A percentile compares a stretch with the other conserved stretches of the same genome.
Conservation (phyloP, 495 filamentous ascomycete species). For the Xanthoparmelia taractica region DNA sequence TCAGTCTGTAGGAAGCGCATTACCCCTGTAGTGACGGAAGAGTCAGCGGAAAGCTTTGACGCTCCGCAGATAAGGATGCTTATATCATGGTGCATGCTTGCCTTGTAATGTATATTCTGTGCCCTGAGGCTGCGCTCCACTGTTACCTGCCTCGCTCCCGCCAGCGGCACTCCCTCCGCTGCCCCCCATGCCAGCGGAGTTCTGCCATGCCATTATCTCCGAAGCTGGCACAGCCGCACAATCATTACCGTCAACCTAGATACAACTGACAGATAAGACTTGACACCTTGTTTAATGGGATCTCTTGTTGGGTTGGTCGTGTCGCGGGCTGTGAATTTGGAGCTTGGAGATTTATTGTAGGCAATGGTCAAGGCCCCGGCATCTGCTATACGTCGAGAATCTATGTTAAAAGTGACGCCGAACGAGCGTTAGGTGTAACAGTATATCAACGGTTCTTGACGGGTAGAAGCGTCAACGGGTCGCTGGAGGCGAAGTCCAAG, state of each 20-base stretch:
- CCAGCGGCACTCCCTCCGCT: conserved; percentile 51
- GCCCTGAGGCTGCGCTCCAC: conserved; percentile 60
- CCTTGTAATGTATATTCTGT: conserved; percentile 99
- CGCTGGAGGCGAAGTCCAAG: neutral
- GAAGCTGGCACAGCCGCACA: conserved; percentile 10
- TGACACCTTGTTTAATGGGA: neutral
- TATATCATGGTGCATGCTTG: conserved; percentile 32
- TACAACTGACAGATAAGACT: neutral
- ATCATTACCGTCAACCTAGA: conserved; percentile 1
- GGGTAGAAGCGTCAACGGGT: neutral
- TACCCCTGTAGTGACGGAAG: conserved; percentile 54
- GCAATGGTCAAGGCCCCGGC: neutral
- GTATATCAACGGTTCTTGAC: too few species aligned
- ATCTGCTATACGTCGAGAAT: neutral
- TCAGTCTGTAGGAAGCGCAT: conserved; percentile 99
- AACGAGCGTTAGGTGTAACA: neutral
- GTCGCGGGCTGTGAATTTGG: conserved; percentile 5
- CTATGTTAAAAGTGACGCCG: too few species aligned
- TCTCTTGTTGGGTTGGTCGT: neutral
- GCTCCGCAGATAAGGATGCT: neutral
- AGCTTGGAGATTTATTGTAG: neutral
- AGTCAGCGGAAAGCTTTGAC: neutral
- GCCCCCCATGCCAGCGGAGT: conserved; percentile 56
- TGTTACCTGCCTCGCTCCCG: conserved; percentile 45
- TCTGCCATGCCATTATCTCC: conserved; percentile 53